Conservation (phyloP, 2,329 filamentous ascomycete genomes). For the Penicillium sp. region DNA sequence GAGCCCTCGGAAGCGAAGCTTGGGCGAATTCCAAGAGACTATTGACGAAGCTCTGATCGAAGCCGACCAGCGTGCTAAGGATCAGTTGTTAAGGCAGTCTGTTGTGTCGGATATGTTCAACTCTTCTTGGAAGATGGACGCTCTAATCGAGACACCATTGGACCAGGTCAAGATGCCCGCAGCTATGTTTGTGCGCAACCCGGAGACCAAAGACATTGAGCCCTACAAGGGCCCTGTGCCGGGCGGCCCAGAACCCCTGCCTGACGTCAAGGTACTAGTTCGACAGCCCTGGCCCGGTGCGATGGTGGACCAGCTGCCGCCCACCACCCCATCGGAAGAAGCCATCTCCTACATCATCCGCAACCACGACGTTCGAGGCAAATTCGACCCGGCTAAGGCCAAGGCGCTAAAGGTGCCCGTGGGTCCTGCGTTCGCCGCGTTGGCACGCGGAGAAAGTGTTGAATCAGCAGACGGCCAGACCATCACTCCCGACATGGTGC, state of each 20-base stretch:
- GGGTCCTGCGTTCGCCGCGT: conserved; percentile 53
- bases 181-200: conserved; percentile 62
- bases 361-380: conserved; percentile 69
- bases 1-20: conserved; percentile 45
- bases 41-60: conserved; percentile 2
- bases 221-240: conserved; percentile 65
- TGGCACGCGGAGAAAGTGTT: conserved; percentile 62
- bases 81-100: conserved; percentile 52
- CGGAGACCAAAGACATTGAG: conserved; percentile 58
- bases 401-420: conserved; percentile 58
- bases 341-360: conserved; percentile 85
- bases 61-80: conserved; percentile 28
- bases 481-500: conserved; percentile 81
- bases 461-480: conserved; percentile 58
- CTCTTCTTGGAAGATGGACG: conserved; percentile 68
- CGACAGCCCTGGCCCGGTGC: conserved; percentile 75
- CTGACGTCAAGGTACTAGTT: conserved; percentile 66
- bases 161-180: conserved; percentile 63
- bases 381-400: conserved; percentile 66
- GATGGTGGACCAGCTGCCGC: conserved; percentile 59
- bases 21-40: conserved; percentile 46
- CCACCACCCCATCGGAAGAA: conserved; percentile 58
- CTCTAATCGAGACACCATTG: conserved; percentile 61
- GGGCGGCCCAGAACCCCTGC: conserved; percentile 46
- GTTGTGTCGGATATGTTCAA: conserved; percentile 75